A percentile compares a stretch with the other conserved stretches of the same genome.
Conservation (phyloP, 2,329 filamentous ascomycete species). For the Alternaria sp. region DNA sequence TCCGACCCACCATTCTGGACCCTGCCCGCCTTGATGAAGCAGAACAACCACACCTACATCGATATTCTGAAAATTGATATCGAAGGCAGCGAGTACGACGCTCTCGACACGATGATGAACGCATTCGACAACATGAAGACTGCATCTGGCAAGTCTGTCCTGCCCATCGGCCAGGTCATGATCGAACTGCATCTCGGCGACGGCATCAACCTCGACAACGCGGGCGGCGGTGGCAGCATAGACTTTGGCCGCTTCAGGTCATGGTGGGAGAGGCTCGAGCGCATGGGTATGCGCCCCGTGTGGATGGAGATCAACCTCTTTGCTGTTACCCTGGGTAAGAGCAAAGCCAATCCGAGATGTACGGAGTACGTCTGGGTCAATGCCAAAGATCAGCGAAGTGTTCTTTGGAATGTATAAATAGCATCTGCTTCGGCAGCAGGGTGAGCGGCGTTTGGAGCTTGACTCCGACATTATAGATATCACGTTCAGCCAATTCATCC, state of each 20-base stretch:
- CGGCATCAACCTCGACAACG: slow-evolving; percentile 14
- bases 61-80: slow-evolving; percentile 46
- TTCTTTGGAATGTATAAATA: slow-evolving; percentile 32
- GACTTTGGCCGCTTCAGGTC: slow-evolving; percentile 35
- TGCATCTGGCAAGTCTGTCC: slow-evolving; percentile 25
- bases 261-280: slow-evolving; percentile 45
- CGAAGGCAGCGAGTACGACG: slow-evolving; percentile 41
- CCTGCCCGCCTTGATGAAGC: slow-evolving; percentile 35
- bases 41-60: slow-evolving; percentile 44
- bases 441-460: background rate
- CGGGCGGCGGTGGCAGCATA: slow-evolving; percentile 20
- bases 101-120: slow-evolving; percentile 41
- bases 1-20: slow-evolving; percentile 36
- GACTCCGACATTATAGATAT: background rate
- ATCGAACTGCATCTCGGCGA: slow-evolving; percentile 42
- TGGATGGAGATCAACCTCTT: slow-evolving; percentile 46
- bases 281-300: slow-evolving; percentile 43
- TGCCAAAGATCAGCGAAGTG: slow-evolving; percentile 34
- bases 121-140: slow-evolving; percentile 28
- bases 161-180: slow-evolving; percentile 45
- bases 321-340: slow-evolving; percentile 34
- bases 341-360: slow-evolving; percentile 39
- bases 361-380: slow-evolving; percentile 47
- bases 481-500: background rate
- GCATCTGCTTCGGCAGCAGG: background rate